Evolutionary conservation across 1,284 basidiomycete species (phyloP).

Genomic region (Megacollybia platyphylla): DNA sequence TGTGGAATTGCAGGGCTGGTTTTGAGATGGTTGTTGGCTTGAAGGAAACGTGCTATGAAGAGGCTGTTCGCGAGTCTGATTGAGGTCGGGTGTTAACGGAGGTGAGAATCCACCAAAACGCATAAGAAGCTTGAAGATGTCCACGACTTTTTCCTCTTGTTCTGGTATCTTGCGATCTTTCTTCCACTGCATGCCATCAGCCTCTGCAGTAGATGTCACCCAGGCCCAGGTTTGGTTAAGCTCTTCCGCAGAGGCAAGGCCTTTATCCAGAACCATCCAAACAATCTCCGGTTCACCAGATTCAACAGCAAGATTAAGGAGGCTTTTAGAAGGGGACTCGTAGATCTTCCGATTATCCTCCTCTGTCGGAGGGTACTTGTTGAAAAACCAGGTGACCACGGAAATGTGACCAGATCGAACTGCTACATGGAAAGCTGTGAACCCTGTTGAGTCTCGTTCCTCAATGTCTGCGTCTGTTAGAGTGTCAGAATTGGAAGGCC

Average conservation of each 20-base stretch:
- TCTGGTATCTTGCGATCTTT: constrained; percentile 10
- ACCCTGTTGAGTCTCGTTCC: constrained; percentile 42
- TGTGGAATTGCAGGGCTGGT: background rate
- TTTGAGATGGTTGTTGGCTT: too few species aligned
- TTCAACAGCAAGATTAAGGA: constrained; percentile 43
- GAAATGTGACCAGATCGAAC: constrained; percentile 33
- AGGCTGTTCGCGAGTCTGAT: too few species aligned
- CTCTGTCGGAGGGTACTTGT: constrained; percentile 39
- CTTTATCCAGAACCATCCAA: constrained; percentile 47
- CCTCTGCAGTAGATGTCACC: constrained; percentile 24
- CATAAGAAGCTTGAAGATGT: constrained; percentile 42
- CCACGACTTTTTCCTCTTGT: constrained; percentile 25
- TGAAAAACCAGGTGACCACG: constrained; percentile 44
- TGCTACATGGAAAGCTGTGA: constrained; percentile 58
- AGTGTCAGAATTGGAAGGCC: constrained; percentile 10
- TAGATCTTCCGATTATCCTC: constrained; percentile 38
- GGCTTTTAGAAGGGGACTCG: constrained; percentile 21
- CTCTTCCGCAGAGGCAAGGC: constrained; percentile 32
- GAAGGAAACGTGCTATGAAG: too few species aligned
- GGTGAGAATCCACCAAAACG: constrained; percentile 38
- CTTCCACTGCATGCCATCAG: constrained; percentile 13
- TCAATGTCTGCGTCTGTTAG: constrained; percentile 54
- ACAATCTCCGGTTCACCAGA: constrained; percentile 48
- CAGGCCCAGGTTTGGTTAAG: constrained; percentile 37
- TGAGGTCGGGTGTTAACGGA: constrained; percentile 24